Base-by-base conservation (phyloP, 805 yeast species). In the Sugiyamaella boreocaroliniensis region DNA sequence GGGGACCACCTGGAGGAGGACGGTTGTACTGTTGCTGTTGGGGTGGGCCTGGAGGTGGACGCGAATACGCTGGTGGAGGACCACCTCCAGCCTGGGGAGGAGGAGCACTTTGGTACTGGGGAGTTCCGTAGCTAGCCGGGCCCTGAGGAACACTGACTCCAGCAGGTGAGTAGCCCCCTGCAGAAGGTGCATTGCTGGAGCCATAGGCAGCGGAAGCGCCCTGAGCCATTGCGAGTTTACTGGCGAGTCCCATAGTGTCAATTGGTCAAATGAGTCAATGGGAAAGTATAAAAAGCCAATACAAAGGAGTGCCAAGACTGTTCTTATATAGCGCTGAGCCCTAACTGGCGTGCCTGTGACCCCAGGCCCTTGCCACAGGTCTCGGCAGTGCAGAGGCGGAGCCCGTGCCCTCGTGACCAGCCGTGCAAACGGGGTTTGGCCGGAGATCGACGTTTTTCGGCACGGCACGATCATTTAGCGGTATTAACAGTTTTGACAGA, bases 231-330 rank as follows among this genome's bases (percentile, higher is more conserved):
- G 55, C 57, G 29, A 64, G 51, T 56, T 64, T 64, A 45, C 64
- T 60, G 8, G 67, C 67, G 22, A 64, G 58, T 42, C 67, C 67
- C 67, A 64, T 63, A n/a, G 10, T 43, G 15, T 14, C 18, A 14
- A 16, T 26, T 20, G n/a, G 9, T 45, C 5, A 49, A 19, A 16
- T 11, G 20, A 12, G 29, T 29, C 18, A 37, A 40, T 20, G 16
- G n/a, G 22, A 12, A 12, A 29, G 29, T 16, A 16, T 4, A 26
- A 45, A 29, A 16, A 40, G 26, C 18, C 32, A 22, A 18, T 18
- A 47, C 26, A 22, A 22, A 6, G 26, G 26, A 22, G 6, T 22
- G 26, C 26, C 26, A 22, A 22, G 26, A 3, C 26, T 3, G 26
- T 22, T 22, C 26, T 22, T 22, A 22, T 22, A 22, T 22, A 22